phyloP scores from a whole-genome alignment of 2,329 filamentous ascomycete genomes.

The Botrytis galanthina region DNA sequence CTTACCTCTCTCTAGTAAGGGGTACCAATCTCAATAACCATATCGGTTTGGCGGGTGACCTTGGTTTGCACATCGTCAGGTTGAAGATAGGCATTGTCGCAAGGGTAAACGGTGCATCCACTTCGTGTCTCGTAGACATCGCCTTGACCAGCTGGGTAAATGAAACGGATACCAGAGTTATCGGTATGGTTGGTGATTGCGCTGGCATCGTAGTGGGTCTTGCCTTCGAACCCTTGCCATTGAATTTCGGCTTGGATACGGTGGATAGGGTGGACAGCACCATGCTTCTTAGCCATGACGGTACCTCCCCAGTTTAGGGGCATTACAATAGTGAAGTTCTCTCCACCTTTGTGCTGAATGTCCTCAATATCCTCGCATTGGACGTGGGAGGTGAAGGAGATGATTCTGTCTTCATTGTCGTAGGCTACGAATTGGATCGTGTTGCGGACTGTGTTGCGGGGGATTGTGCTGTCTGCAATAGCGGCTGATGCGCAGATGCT shows the following conservation, averaged over 20 bases:
- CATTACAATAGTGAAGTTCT: not conserved
- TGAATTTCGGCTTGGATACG: constrained; percentile 2
- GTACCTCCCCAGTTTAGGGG: not conserved
- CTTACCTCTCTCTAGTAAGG: not conserved
- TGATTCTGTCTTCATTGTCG: not conserved
- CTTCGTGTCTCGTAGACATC: not conserved
- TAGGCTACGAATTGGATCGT: not conserved
- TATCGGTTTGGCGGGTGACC: not conserved
- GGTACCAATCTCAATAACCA: not conserved
- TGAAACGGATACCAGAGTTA: not conserved
- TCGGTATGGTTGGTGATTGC: constrained; percentile 11
- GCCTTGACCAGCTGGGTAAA: not conserved
- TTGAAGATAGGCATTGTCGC: not conserved
- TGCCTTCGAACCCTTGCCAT: not conserved
- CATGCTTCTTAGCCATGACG: not conserved
- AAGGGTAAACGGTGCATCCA: not conserved
- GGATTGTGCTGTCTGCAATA: not conserved
- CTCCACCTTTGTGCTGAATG: not conserved
- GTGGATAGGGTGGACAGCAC: not conserved
- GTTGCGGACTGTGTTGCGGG: not conserved
- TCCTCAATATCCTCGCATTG: not conserved
- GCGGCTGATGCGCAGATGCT: not conserved
- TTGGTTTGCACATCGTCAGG: not conserved
- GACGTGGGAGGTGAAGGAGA: not conserved
- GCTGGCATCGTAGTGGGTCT: constrained; percentile 3